Conservation (phyloP, 176 grass and related monocot species). For the maize (Zea mays) region DNA sequence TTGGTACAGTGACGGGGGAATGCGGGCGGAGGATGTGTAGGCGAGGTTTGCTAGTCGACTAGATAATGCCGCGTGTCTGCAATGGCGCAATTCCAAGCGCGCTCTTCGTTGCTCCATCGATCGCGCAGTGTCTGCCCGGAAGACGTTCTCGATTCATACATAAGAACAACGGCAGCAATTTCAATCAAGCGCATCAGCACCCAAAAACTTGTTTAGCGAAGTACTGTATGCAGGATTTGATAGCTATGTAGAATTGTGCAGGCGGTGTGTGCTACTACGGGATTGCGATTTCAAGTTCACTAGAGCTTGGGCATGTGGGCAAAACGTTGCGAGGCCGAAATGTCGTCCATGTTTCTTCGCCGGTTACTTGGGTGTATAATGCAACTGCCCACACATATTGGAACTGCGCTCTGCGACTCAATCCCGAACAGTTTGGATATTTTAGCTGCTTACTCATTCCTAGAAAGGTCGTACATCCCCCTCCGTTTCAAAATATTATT, state of each 20-base stretch:
- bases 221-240: too few species aligned
- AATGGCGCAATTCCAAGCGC: slow-evolving; percentile 9
- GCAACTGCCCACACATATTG: not conserved
- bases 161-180: not conserved
- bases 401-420: not conserved
- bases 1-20: not conserved
- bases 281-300: not conserved
- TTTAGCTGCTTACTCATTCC: not conserved
- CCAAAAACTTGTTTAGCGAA: too few species aligned
- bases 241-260: too few species aligned
- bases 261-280: too few species aligned
- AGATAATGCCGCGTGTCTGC: not conserved
- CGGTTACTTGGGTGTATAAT: not conserved
- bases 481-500: too few species aligned
- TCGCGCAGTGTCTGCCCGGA: not conserved
- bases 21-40: not conserved
- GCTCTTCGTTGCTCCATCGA: not conserved
- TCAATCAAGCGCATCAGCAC: too few species aligned
- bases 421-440: not conserved
- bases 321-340: too few species aligned
- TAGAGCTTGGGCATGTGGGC: not conserved
- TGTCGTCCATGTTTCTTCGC: too few species aligned
- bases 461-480: too few species aligned
- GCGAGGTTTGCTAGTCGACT: not conserved
- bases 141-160: too few species aligned